Percentiles rank a stretch among this genome's conserved stretches.
Conservation (phyloP, 2,329 filamentous ascomycete genomes). For the Fusarium proliferatum region DNA sequence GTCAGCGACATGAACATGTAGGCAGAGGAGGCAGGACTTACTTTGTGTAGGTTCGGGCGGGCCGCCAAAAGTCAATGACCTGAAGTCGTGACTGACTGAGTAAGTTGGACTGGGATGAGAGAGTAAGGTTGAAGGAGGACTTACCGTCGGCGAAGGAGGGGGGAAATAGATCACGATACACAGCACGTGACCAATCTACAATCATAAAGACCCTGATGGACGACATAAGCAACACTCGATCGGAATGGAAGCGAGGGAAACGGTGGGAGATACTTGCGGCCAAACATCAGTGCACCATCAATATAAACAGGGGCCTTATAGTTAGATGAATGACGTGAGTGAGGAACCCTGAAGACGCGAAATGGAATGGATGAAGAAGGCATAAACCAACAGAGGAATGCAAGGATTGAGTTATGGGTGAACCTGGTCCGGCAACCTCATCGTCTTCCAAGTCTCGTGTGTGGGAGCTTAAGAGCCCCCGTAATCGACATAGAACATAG, state of each 20-base stretch:
- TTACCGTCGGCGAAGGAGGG: background rate
- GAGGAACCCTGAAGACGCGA: background rate
- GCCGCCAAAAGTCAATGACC: background rate
- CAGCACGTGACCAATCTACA: background rate
- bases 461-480: background rate
- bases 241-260: background rate
- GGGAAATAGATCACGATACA: background rate
- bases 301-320: background rate
- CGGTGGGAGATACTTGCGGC: background rate
- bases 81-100: background rate
- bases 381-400: background rate
- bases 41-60: background rate
- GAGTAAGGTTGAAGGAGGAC: background rate
- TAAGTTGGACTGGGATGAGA: background rate
- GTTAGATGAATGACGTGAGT: background rate
- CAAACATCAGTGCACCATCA: background rate
- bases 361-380: background rate
- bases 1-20: background rate
- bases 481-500: background rate
- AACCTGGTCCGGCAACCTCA: background rate
- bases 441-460: background rate
- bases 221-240: background rate
- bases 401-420: background rate
- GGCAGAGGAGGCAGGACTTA: background rate
- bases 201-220: too few relatives aligned